Conservation (phyloP, 352 stramenopile species). For the Pythium brassicae region DNA sequence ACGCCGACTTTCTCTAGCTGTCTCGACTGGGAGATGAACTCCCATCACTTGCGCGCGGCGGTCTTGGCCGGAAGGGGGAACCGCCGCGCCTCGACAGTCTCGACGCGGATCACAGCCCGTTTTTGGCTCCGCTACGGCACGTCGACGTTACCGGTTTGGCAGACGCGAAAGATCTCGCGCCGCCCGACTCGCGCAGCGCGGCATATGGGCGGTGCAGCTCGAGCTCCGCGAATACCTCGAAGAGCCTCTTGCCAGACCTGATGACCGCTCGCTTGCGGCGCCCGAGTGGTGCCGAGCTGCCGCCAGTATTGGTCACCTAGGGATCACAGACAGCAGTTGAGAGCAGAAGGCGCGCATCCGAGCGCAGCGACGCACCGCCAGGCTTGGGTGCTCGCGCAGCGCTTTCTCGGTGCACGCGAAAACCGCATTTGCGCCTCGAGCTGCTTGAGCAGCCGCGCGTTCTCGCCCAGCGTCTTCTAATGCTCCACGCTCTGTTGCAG, state of each 20-base stretch:
- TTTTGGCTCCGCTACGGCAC: not conserved
- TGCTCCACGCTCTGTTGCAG: conserved; percentile 30
- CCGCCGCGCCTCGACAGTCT: conserved; percentile 18
- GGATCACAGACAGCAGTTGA: not conserved
- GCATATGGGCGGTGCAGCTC: conserved; percentile 20
- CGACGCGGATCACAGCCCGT: conserved; percentile 18
- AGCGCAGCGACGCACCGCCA: conserved; percentile 18
- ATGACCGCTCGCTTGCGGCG: not conserved
- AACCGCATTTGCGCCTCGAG: conserved; percentile 27
- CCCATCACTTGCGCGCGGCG: conserved; percentile 26
- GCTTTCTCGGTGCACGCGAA: too few species aligned
- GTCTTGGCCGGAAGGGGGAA: conserved; percentile 29
- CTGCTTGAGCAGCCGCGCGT: conserved; percentile 24
- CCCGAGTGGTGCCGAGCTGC: not conserved
- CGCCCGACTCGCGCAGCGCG: conserved; percentile 12
- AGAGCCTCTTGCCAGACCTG: conserved; percentile 6
- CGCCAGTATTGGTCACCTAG: conserved; percentile 5
- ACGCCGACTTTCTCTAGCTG: conserved; percentile 20
- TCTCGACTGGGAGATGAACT: conserved; percentile 20
- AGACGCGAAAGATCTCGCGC: conserved; percentile 12
- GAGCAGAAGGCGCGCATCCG: too few species aligned
- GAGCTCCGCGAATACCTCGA: conserved; percentile 19
- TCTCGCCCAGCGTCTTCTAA: conserved; percentile 29
- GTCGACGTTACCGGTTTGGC: conserved; percentile 20
- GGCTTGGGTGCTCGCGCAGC: conserved; percentile 31